Base-by-base conservation (phyloP, 1,284 basidiomycete species). In the Microbotryum lychnidis-dioicae region DNA sequence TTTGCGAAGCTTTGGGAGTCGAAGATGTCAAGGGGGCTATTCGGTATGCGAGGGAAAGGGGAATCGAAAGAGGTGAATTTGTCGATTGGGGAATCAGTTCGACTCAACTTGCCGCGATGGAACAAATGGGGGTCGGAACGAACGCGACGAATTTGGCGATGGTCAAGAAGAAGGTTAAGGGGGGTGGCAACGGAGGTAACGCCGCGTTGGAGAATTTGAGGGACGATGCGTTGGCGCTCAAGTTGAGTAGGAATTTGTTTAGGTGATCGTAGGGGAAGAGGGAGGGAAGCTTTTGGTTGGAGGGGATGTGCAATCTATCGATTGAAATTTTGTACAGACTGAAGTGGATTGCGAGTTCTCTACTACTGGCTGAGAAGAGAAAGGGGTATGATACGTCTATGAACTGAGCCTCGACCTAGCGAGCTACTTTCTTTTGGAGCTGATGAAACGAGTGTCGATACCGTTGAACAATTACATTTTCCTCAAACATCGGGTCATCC, bases 151-250 rank as follows among this genome's bases (percentile, higher is more conserved):
- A 56, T n/a, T 18, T 16, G 47, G 21, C 18, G 21, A 31, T 20
- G 29, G 56, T n/a, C 16, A 29, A 42, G n/a, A 62, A 56, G 21
- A 56, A 57, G 54, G 56, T 16, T 14, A 42, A 42, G 37, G 12
- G 16, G 3, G 16, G 1, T n/a, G 31, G 31, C 8, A 42, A 12
- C 12, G 37, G 3, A 16, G 37, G 57, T 54, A 57, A 47, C 33
- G 57, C 55, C 50, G 65, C 58, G 47, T 42, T 62, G 20, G 64
- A 63, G 16, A 46, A 48, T 21, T 23, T 68, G 49, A 27, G 64
- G 57, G 66, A 68, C 49, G 66, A 68, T 48, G 46, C 52, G 50
- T 47, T 68, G 25, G 66, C 66, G 52, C 46, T 65, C 10, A 56
- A 54, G 54, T 31, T 68, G 10, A 60, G 59, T 4, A 27, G 66